Evolutionary conservation across 148 eudicot species (phyloP).

Genomic region (Heliamphora exappendiculata): DNA sequence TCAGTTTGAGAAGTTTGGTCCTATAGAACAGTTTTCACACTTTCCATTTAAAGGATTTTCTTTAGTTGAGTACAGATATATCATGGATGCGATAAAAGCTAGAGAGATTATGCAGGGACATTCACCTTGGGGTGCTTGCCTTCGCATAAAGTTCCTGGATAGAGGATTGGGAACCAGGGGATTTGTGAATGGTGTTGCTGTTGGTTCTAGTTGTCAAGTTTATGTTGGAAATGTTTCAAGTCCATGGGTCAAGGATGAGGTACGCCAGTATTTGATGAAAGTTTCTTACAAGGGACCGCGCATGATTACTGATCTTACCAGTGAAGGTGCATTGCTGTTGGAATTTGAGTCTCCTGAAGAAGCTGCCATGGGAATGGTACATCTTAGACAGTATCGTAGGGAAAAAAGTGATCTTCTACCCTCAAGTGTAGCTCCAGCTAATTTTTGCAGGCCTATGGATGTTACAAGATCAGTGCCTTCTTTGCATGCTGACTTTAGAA

Average conservation of each 20-base stretch:
- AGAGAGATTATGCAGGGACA: conserved; percentile 64
- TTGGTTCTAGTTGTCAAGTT: conserved; percentile 81
- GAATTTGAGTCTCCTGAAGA: conserved; percentile 92
- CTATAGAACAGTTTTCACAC: conserved; percentile 50
- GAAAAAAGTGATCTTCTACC: conserved; percentile 26
- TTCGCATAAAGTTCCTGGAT: conserved; percentile 79
- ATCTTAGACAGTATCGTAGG: conserved; percentile 61
- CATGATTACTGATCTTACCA: conserved; percentile 58
- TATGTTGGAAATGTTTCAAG: conserved; percentile 63
- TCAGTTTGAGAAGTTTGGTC: conserved; percentile 90
- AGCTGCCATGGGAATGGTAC: conserved; percentile 63
- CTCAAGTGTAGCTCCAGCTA: conserved; percentile 27
- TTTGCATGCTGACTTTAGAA: conserved; percentile 26
- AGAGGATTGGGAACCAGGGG: conserved; percentile 78
- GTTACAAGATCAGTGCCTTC: conserved; percentile 30
- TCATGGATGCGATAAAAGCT: conserved; percentile 83
- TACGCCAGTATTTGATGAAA: conserved; percentile 59
- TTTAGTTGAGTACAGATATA: conserved; percentile 56
- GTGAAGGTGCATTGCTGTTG: conserved; percentile 78
- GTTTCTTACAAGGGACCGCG: conserved; percentile 60
- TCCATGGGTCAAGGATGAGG: conserved; percentile 79
- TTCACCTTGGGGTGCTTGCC: conserved; percentile 75
- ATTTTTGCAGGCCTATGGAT: conserved; percentile 33
- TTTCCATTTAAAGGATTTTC: conserved; percentile 63
- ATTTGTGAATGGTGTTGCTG: conserved; percentile 55